phyloP scores from a whole-genome alignment of 75 land plant species.

The Picea glauca region DNA sequence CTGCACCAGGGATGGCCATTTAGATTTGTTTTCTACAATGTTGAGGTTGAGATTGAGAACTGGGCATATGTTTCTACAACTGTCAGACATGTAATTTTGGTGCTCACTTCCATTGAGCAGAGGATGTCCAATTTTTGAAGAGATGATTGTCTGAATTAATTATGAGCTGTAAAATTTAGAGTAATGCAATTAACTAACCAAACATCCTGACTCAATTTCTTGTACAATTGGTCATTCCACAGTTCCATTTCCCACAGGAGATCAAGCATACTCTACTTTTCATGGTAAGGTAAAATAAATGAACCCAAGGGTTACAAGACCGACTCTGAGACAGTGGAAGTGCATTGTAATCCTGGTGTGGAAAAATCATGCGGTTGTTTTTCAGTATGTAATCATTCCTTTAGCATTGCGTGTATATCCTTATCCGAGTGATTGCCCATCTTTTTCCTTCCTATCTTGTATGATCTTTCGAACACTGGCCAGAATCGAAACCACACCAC shows the following conservation, averaged over 20 bases:
- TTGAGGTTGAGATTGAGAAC: background rate
- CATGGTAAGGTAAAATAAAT: no score
- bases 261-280: background rate
- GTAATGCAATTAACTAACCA: background rate
- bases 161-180: background rate
- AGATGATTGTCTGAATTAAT: background rate
- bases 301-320: no score
- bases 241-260: background rate
- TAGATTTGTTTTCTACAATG: conserved; percentile 10
- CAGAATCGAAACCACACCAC: conserved; percentile 30
- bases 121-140: conserved; percentile 1
- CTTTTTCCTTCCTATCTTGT: conserved; percentile 51
- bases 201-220: no score
- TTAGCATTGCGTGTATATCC: conserved; percentile 79
- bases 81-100: background rate
- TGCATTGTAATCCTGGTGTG: no score
- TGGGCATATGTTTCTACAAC: background rate
- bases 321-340: no score
- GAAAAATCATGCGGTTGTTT: no score
- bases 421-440: conserved; percentile 54
- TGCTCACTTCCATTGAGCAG: background rate
- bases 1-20: conserved; percentile 52
- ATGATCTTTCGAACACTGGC: conserved; percentile 40
- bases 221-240: no score
- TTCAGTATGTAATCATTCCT: conserved; percentile 29